Base-by-base conservation (phyloP, 163 green algal species). In the Scenedesmus sp. region DNA sequence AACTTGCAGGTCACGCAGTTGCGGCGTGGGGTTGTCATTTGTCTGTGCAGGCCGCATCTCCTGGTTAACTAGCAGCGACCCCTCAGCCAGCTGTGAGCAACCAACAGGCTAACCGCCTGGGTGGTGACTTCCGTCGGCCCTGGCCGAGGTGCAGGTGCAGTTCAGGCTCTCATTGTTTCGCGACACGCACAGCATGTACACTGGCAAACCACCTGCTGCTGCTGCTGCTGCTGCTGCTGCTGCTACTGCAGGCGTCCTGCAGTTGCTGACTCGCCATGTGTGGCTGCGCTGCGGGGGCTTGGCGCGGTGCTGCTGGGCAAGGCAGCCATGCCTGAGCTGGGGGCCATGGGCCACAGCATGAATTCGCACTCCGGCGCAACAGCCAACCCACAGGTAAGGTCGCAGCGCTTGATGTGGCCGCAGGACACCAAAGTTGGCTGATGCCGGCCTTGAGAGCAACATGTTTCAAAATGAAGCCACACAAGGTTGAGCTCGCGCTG, bases 271-370 rank as follows among this genome's bases (percentile, higher is more conserved):
- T 61, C 86, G 30, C 92, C 93, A 3, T 81, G 76, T 49, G 94
- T 97, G n/a, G 84, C 87, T 37, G 90, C 91, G 13, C 89, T 98
- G 83, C 85, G 89, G 12, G 78, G 86, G 2, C 86, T 94, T 12
- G 96, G 96, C 1, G 96, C 95, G 0, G 49, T 98, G 33, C 89
- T 97, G 61, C 7, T 97, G 13, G 96, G 96, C 85, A 98, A 98
- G 91, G 86, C 94, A 15, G 95, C 93, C 68, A 88, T 96, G 83
- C 94, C 97, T 70, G 96, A 98, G 94, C 91, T 96, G 10, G 96
- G 95, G 10, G 33, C 96, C 30, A 91, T 95, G 83, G 94, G 93
- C 7, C 95, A 92, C 3, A 95, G 96, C 10, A 83, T 96, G 2
- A 97, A n/a, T 90, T 82, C 89, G 30, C 65, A 87, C 3, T 59